phyloP scores from a whole-genome alignment of 2,329 filamentous ascomycete species.

The Xylariaceae sp. region DNA sequence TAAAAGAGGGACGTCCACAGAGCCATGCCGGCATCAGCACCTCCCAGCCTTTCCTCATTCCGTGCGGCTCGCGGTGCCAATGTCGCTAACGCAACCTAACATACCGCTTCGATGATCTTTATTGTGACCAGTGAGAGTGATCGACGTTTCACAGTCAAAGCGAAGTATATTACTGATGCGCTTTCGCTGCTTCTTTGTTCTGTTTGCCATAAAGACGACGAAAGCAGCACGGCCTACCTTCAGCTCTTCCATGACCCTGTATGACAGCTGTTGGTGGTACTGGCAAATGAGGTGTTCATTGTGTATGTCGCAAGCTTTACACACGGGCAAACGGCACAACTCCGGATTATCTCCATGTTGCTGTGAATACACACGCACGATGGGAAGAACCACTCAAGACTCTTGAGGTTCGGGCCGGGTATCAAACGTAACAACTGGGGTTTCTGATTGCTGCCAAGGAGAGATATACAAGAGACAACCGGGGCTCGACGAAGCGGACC shows the following conservation, averaged over 20 bases:
- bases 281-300: not conserved
- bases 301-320: conserved; percentile 1
- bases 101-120: conserved; percentile 8
- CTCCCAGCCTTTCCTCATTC: not conserved
- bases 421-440: not conserved
- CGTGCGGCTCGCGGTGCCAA: not conserved
- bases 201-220: not conserved
- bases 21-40: not conserved
- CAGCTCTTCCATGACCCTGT: not conserved
- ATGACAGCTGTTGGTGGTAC: not conserved
- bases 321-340: conserved; percentile 4
- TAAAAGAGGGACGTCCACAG: not conserved
- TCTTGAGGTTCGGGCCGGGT: not conserved
- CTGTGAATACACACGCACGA: not conserved
- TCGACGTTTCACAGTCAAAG: not conserved
- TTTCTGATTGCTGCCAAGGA: not conserved
- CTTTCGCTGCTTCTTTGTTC: not conserved
- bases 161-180: not conserved
- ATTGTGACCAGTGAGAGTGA: not conserved
- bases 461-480: not conserved
- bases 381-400: not conserved
- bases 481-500: no score
- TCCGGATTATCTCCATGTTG: conserved; percentile 1
- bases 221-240: not conserved
- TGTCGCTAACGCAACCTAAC: not conserved